Conservation (phyloP, 257 asterid genomes). For the Eucommia ulmoides region DNA sequence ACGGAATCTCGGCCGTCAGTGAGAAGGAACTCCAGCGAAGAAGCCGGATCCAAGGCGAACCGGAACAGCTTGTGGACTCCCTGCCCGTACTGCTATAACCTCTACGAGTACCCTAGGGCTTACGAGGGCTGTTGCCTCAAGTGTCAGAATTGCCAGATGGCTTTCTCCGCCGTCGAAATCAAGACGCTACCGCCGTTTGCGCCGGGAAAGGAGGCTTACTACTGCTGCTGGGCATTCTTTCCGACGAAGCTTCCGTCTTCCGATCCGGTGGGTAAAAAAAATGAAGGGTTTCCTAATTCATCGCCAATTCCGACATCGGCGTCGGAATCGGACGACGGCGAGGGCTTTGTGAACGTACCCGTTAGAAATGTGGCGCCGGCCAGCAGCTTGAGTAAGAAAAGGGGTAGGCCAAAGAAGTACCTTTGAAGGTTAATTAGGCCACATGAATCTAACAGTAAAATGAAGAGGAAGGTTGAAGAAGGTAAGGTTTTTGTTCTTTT, state of each 20-base stretch:
- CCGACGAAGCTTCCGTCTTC: slow-evolving; percentile 64
- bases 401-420: slow-evolving; percentile 70
- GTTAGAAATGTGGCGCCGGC: slow-evolving; percentile 5
- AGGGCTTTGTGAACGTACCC: background rate
- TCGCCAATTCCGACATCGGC: slow-evolving; percentile 42
- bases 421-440: background rate
- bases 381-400: slow-evolving; percentile 27
- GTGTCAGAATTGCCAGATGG: slow-evolving; percentile 65
- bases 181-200: slow-evolving; percentile 60
- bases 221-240: slow-evolving; percentile 81
- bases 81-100: slow-evolving; percentile 81
- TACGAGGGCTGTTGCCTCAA: slow-evolving; percentile 70
- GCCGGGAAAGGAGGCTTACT: slow-evolving; percentile 75
- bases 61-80: slow-evolving; percentile 55
- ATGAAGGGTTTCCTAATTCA: slow-evolving; percentile 58
- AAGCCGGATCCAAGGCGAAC: background rate
- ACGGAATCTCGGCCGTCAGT: slow-evolving; percentile 28
- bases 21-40: slow-evolving; percentile 34
- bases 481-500: too few relatives aligned
- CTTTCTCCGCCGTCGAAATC: slow-evolving; percentile 59
- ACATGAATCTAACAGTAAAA: background rate
- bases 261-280: slow-evolving; percentile 12
- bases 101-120: slow-evolving; percentile 55
- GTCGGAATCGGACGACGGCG: slow-evolving; percentile 2
- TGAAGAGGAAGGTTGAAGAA: background rate